Conservation (phyloP, 768 basidiomycete species). For the Mycena crocata region DNA sequence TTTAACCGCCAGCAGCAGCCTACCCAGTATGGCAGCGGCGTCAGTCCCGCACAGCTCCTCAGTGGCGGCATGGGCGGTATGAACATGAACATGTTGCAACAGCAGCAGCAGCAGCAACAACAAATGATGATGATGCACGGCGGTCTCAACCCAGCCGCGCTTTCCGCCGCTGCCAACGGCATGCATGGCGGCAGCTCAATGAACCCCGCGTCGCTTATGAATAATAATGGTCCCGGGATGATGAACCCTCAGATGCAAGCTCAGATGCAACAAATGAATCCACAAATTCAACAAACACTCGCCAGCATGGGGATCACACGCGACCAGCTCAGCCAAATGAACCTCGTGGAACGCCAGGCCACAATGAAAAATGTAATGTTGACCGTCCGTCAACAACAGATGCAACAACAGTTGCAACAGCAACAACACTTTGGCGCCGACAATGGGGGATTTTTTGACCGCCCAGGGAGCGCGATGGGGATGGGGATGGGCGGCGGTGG, state of each 20-base stretch:
- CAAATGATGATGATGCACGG: conserved; percentile 32
- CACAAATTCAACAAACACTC: conserved; percentile 5
- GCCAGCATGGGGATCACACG: conserved; percentile 31
- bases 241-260: conserved; percentile 21
- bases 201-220: conserved; percentile 23
- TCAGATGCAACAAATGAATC: conserved; percentile 10
- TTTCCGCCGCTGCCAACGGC: conserved; percentile 8
- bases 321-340: conserved; percentile 24
- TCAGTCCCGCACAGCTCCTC: conserved; percentile 27
- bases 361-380: conserved; percentile 11
- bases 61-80: conserved; percentile 25
- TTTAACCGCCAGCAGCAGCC: conserved; percentile 22
- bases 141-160: conserved; percentile 21
- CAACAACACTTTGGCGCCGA: conserved; percentile 23
- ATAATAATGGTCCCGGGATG: conserved; percentile 10
- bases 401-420: conserved; percentile 10
- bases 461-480: conserved; percentile 29
- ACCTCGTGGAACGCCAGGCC: conserved; percentile 19
- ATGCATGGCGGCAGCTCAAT: conserved; percentile 18
- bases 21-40: conserved; percentile 13
- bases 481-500: conserved; percentile 25
- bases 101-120: conserved; percentile 13
- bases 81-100: conserved; percentile 30
- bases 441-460: conserved; percentile 7
- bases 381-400: conserved; percentile 17